phyloP scores from a whole-genome alignment of 2,329 filamentous ascomycete species.

The Pseudogymnoascus sp. region DNA sequence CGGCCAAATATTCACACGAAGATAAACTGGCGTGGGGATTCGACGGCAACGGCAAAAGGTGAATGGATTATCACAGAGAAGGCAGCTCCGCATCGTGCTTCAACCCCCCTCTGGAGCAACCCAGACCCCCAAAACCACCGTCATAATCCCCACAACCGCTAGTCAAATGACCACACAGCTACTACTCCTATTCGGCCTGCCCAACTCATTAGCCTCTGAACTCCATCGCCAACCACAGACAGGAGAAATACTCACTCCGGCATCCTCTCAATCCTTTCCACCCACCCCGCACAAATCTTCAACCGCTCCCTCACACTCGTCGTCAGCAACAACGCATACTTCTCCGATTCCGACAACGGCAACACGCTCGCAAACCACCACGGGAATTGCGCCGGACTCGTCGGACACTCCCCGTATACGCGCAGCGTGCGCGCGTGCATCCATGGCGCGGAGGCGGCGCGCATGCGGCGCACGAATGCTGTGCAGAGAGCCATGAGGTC shows the following conservation, averaged over 20 bases:
- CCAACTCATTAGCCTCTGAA: not conserved
- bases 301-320: constrained; percentile 71
- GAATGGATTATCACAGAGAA: not conserved
- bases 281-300: constrained; percentile 77
- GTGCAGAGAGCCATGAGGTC: constrained; percentile 58
- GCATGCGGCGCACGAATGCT: constrained; percentile 63
- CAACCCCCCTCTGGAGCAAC: not conserved
- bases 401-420: constrained; percentile 70
- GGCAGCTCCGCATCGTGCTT: not conserved
- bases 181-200: constrained; percentile 2
- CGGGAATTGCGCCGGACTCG: constrained; percentile 69
- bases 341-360: constrained; percentile 69
- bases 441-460: constrained; percentile 63
- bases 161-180: constrained; percentile 7
- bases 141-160: constrained; percentile 2
- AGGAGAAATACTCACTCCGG: not conserved
- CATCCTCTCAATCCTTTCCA: constrained; percentile 41
- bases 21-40: not conserved
- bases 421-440: constrained; percentile 62
- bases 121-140: constrained; percentile 3
- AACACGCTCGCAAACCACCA: constrained; percentile 87
- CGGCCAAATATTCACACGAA: not conserved
- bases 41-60: not conserved
- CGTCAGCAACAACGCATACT: constrained; percentile 66
- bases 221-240: not conserved